Evolutionary conservation across 2,329 filamentous ascomycete species (phyloP), one percentile per base, ranked within the genome.

Genomic region (Colletotrichum navitas): DNA sequence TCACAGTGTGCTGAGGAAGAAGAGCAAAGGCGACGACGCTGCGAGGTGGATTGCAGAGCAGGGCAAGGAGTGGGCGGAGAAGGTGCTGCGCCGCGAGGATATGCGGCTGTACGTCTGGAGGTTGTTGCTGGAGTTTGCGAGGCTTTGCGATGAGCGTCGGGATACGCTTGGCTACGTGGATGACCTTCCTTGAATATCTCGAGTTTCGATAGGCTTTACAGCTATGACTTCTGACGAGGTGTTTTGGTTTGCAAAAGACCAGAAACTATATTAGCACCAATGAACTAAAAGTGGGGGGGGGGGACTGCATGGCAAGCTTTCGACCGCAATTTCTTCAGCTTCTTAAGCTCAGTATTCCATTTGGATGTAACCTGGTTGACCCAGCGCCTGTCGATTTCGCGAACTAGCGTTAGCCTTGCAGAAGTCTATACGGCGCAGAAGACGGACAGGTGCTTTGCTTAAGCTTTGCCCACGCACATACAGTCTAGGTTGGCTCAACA

Each of bases 21-120:
- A 64, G 36, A 71, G 60, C 24, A 78, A 78, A 6, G 84, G 85
- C 63, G 89, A 92, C 75, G 81, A 81, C 1, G 85, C 85, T n/a
- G 92, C 90, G 0, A 81, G 84, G 73, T 83, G 82, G 74, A 90
- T 93, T 72, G 91, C 91, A 16, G 80, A 86, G 71, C 82, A 83
- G 14, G 90, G 91, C 2, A 86, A 87, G 76, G 79, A 82, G 18
- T 93, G 91, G 91, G 86, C 88, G 0, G 85, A 88, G 74, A 85
- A 83, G 79, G 90, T 90, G 3, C 82, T 93, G 21, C 81, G 91
- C 64, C 84, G 85, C 36, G 89, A 91, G 70, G 91, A 93, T 76
- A 92, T 92, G 89, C 81, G 85, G 71, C 82, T 93, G 10, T 93
- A 93, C 77, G 84, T 90, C 26, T 89, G 88, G 81, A 83, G 91